Conservation (phyloP, 192 early-diverging fungal species). For the Backusella australiensis region DNA sequence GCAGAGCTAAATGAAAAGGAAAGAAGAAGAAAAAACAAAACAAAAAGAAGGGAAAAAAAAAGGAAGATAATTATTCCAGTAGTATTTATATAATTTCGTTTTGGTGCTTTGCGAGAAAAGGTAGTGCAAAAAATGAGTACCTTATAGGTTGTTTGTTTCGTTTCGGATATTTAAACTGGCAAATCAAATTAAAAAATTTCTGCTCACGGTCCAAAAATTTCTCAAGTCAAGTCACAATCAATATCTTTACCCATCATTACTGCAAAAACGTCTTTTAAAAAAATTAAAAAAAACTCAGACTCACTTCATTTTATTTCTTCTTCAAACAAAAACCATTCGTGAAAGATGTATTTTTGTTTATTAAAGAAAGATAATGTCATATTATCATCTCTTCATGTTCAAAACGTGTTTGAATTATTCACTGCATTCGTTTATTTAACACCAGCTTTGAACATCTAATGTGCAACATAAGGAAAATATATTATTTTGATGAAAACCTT, state of each 20-base stretch:
- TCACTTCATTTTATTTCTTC: neutral
- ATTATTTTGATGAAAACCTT: neutral
- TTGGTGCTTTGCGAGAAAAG: neutral
- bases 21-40: slow-evolving; percentile 3
- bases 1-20: neutral
- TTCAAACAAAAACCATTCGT: neutral
- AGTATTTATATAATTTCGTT: neutral
- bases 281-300: neutral
- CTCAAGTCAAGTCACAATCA: neutral
- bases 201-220: slow-evolving; percentile 12
- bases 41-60: neutral
- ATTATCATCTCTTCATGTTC: neutral
- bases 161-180: slow-evolving; percentile 14
- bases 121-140: neutral
- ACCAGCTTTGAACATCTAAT: neutral
- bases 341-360: slow-evolving; percentile 5
- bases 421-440: neutral
- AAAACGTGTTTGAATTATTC: neutral
- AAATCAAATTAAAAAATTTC: slow-evolving; percentile 23
- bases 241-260: neutral
- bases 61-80: slow-evolving; percentile 5
- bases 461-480: neutral
- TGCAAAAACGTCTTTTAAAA: neutral
- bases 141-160: slow-evolving; percentile 1
- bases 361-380: neutral